Conservation (phyloP, 1,139 yeast genomes). For the Sugiyamaella sp. region DNA sequence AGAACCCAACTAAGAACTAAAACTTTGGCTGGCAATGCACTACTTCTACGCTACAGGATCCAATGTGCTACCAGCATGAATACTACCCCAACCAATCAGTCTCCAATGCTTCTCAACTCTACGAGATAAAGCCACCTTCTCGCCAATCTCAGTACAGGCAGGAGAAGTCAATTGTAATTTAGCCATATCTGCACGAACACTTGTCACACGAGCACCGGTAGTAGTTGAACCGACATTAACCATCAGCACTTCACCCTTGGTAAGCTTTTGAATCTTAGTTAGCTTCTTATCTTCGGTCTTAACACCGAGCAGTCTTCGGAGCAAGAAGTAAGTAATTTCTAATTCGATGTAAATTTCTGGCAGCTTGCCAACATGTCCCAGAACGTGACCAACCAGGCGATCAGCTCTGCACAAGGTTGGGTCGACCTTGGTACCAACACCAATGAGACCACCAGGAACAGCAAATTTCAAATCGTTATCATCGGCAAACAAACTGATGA, state of each 20-base stretch:
- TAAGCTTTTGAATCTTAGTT: constrained; percentile 94
- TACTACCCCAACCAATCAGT: constrained; percentile 99
- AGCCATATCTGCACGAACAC: constrained; percentile 99
- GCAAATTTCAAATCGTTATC: constrained; percentile 97
- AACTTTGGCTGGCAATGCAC: not conserved
- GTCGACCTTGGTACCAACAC: constrained; percentile 99
- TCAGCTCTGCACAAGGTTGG: constrained; percentile 99
- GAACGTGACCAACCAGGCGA: constrained; percentile 98
- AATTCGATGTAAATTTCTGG: constrained; percentile 97
- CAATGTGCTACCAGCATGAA: constrained; percentile 74
- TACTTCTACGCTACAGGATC: constrained; percentile 32
- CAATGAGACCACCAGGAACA: constrained; percentile 99
- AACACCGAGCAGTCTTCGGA: constrained; percentile 97
- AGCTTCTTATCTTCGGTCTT: constrained; percentile 98
- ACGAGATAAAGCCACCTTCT: constrained; percentile 97
- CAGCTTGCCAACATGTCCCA: constrained; percentile 94
- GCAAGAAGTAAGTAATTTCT: constrained; percentile 93
- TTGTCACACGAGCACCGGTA: constrained; percentile 98
- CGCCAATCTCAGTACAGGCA: constrained; percentile 97
- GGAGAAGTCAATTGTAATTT: constrained; percentile 96
- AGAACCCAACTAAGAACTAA: constrained; percentile 6
- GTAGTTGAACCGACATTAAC: constrained; percentile 99
- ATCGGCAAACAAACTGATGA: constrained; percentile 94
- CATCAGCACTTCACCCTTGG: constrained; percentile 95
- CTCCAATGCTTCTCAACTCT: constrained; percentile 99